Base-by-base conservation (phyloP, 495 filamentous ascomycete genomes). In the Bacidia gigantensis region DNA sequence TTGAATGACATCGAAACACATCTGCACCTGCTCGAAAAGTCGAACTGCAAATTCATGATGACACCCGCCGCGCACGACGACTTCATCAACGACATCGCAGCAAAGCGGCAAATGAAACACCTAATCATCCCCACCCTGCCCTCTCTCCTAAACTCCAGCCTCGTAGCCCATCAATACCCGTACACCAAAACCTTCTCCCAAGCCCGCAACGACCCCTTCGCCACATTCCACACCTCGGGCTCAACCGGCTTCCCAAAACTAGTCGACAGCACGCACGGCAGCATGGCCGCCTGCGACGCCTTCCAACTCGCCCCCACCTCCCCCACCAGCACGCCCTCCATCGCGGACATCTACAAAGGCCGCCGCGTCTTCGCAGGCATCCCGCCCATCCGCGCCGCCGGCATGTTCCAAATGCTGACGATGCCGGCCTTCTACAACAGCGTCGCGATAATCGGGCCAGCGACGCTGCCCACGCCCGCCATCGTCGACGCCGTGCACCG, bases 151-250 rank as follows among this genome's bases (percentile, higher is more conserved):
- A 46, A 47, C 11, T 35, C 58, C 17, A 49, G 51, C 14, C 29
- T 14, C 29, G 29, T 35, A 2, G 44, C 44, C 24, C 12, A 43
- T 0, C 24, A 50, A 2, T 69, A 70, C 52, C 55, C 63, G 1
- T 70, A 64, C 26, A 32, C 49, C 5, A 70, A 65, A 54, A 56
- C 59, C 0, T 71, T 63, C 40, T 52, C 57, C 9, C 58, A 72
- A 10, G 67, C 62, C 2, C 58, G 66, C 50, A 68, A 74, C 61
- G 69, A 77, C 1, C 70, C 69, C 0, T 53, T 69, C 1, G 26
- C 72, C 3, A 61, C 80, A 11, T 58, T 82, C 11, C 80, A 83
- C 55, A 81, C 79, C 5, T 80, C 77, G 17, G 80, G 80, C 17
- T 76, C 75, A 35, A 81, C 79, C 2, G 80, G 68, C 60, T 51